Conservation (phyloP, 2,329 filamentous ascomycete genomes). For the Graphilbum sp. region DNA sequence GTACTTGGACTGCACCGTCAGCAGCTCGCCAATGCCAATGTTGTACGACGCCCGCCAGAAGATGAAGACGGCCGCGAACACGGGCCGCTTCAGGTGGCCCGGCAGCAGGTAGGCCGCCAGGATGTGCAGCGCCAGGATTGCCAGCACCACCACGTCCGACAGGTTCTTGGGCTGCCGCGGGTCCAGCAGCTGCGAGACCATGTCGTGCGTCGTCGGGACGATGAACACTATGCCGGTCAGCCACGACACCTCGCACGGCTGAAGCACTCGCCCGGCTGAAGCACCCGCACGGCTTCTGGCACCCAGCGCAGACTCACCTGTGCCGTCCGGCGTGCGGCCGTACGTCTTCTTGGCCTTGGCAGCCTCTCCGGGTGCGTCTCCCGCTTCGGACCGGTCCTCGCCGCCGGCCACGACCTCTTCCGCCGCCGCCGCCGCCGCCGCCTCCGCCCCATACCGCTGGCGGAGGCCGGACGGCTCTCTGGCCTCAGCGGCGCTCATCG, state of each 20-base stretch:
- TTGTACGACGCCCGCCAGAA: constrained; percentile 94
- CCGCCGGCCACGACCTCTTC: not conserved
- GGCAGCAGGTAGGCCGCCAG: constrained; percentile 60
- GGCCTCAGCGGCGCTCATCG: constrained; percentile 1
- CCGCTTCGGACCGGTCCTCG: not conserved
- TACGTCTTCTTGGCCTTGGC: constrained; percentile 54
- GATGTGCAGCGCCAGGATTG: constrained; percentile 61
- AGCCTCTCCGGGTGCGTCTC: not conserved
- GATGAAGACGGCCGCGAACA: constrained; percentile 71
- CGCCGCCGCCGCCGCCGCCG: not conserved
- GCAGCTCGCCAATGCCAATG: constrained; percentile 76
- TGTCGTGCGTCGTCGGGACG: constrained; percentile 92
- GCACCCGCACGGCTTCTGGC: too few species aligned
- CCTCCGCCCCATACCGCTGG: not conserved
- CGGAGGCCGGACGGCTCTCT: not conserved
- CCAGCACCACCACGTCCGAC: constrained; percentile 67
- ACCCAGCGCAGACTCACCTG: constrained; percentile 49
- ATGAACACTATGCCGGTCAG: constrained; percentile 57
- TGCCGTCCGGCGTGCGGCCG: constrained; percentile 81
- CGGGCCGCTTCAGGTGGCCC: constrained; percentile 47
- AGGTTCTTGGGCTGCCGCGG: constrained; percentile 91
- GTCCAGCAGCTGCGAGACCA: constrained; percentile 94
- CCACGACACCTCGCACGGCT: too few species aligned
- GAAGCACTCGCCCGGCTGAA: too few species aligned
- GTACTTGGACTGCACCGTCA: constrained; percentile 82